Base-by-base conservation (phyloP, 2,329 filamentous ascomycete genomes). In the Aphanocladium album region DNA sequence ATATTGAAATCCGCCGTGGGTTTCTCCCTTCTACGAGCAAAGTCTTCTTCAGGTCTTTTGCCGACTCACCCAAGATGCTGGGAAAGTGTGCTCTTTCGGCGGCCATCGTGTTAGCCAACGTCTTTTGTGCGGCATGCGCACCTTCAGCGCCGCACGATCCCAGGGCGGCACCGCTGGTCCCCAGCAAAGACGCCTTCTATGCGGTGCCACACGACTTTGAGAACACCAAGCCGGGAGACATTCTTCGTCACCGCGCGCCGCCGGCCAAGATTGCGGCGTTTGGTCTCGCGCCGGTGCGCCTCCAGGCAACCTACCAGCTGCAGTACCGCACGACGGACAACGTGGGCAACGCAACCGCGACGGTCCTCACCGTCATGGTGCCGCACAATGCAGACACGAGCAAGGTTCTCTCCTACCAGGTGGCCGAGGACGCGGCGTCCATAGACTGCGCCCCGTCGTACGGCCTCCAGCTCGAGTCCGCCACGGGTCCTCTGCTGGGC, bases 351-450 rank as follows among this genome's bases (percentile, higher is more conserved):
- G 68, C 76, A 8, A 71, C 72, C 3, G 71, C 69, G 1, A 71
- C 76, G 0, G 72, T 77, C 0, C 69, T 75, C 1, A 78, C 76
- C 0, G 67, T 79, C 1, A 60, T 79, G 16, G 60, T 77, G 4
- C 75, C 76, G 5, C 62, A 69, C 25, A 69, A 71, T 4, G 67
- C 70, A 19, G 56, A 69, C 60, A 56, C 52, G 21, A 47, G 30
- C 46, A 67, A 63, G 45, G 49, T 80, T 0, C 63, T 80, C 1
- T 80, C 77, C 0, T 79, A 76, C 62, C 76, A 79, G 62, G 67
- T 76, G 1, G 72, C 77, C 1, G 72, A 76, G 59, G 72, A 79
- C 55, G 71, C 74, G 7, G 70, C 75, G 2, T 70, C 70, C 17
- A 64, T 76, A 1, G 72, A 80, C 30, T 71, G 67, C 57, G 66